A percentile compares a stretch with the other conserved stretches of the same genome.
Conservation (phyloP, 2,329 filamentous ascomycete species). For the Talaromyces marneffei region DNA sequence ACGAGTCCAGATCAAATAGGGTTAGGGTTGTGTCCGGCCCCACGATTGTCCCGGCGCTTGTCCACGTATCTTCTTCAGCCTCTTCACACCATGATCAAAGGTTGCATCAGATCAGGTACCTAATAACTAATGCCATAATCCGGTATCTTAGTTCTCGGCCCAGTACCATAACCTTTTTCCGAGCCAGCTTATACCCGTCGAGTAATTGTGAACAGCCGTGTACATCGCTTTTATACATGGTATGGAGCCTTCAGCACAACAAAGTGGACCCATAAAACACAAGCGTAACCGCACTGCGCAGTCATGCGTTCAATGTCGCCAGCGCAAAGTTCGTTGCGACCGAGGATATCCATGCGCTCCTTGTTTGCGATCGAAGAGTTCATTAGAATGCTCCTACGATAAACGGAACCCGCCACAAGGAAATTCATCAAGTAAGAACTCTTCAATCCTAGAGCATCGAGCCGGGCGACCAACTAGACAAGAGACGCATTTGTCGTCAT, state of each 20-base stretch:
- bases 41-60: neutral
- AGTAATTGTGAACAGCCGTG: too few relatives aligned
- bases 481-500: neutral
- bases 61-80: neutral
- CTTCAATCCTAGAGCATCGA: neutral
- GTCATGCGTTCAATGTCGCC: slow-evolving; percentile 26
- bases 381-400: slow-evolving; percentile 21
- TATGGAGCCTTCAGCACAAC: neutral
- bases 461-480: neutral
- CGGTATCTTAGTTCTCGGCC: neutral
- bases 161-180: neutral
- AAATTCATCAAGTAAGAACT: neutral
- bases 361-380: slow-evolving; percentile 21
- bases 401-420: neutral
- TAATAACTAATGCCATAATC: neutral
- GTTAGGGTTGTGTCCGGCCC: neutral
- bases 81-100: neutral
- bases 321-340: slow-evolving; percentile 28
- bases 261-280: slow-evolving; percentile 9
- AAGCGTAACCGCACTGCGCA: slow-evolving; percentile 26
- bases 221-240: neutral
- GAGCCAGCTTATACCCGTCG: too few relatives aligned
- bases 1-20: neutral
- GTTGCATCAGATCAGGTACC: neutral
- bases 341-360: slow-evolving; percentile 24